These are phyloP conservation scores for Coccomyxa subellipsoidea DNA, from an alignment of 163 green algal genomes.

Conservation along the genomic window DNA sequence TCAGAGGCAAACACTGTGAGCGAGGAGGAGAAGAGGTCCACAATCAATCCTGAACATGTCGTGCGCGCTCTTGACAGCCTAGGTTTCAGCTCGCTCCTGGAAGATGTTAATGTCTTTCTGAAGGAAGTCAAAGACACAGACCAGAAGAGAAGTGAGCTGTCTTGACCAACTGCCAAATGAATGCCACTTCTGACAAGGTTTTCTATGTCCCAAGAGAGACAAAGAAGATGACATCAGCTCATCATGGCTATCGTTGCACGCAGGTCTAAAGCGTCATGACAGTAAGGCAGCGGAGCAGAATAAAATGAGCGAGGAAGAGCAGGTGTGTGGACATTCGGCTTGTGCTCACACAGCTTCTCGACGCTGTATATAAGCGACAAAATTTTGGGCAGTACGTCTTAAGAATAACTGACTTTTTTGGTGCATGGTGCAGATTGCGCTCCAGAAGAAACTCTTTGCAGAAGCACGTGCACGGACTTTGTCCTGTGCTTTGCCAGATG, in stretches of 20 bases:
- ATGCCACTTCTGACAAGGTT: neutral
- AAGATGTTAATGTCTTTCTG: neutral
- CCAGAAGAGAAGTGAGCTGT: neutral
- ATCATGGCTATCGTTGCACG: neutral
- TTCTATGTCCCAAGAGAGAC: neutral
- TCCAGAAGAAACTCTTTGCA: slow-evolving; percentile 1
- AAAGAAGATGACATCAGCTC: neutral
- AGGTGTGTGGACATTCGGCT: neutral
- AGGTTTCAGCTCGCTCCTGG: neutral
- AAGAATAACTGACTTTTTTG: no score
- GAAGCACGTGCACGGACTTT: neutral
- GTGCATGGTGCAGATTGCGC: neutral
- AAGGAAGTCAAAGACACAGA: slow-evolving; percentile 2
- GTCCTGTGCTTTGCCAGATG: neutral
- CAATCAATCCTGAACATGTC: neutral
- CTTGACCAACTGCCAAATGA: neutral
- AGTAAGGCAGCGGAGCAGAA: neutral
- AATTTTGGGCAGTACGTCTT: no score
- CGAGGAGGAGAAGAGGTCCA: neutral
- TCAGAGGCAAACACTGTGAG: neutral
- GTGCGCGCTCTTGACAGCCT: neutral
- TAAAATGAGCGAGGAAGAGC: slow-evolving; percentile 6
- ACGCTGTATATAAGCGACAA: no score
- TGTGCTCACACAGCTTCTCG: no score
- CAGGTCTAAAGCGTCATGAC: neutral